Base-by-base conservation (phyloP, 1,139 yeast genomes). In the Pichia terricola region DNA sequence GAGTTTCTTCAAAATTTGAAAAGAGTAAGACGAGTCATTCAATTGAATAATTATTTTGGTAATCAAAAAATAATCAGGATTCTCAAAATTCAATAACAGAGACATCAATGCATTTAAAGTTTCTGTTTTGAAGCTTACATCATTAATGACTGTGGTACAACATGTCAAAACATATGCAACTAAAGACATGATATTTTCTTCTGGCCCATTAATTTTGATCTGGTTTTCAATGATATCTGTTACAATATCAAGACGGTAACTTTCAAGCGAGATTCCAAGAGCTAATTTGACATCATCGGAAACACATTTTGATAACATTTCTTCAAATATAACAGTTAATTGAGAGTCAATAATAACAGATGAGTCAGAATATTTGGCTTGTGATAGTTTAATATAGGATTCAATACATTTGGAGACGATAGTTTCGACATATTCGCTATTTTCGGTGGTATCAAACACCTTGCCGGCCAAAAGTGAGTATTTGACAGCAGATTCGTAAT, bases 361-460 rank as follows among this genome's bases (percentile, higher is more conserved):
- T 7, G 64, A 58, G 48, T 73, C 75, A 11, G 60, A 60, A 56
- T 73, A 81, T 48, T 69, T 71, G 49, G 67, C 62, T 56, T 78
- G 85, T 3, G 94, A 75, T 52, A 75, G 69, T 38, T 71, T 66
- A 51, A 84, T 84, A 64, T 91, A 91, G 55, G 78, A 77, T 59
- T 84, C 86, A 61, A 94, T 85, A 64, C 96, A 88, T 62, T 87
- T 86, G 25, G 95, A 84, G 37, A 91, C 94, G 56, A 91, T 86
- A 6, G 97, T 91, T 66, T 94, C 95, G 48, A 83, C 84, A 63
- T 78, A 91, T 66, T 89, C 95, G n/a, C 88, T 75, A 52, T 76
- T 73, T 53, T 81, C 85, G 47, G 74, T 60, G 44, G 88, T 69
- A 63, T 89, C 77, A 60, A 94, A 87, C 56, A 76, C 79, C 36